Percentiles rank a stretch among this genome's conserved stretches.
These are phyloP conservation scores for Phaseolus lunatus DNA, from an alignment of 306 rosid genomes.

Conservation along the genomic window DNA sequence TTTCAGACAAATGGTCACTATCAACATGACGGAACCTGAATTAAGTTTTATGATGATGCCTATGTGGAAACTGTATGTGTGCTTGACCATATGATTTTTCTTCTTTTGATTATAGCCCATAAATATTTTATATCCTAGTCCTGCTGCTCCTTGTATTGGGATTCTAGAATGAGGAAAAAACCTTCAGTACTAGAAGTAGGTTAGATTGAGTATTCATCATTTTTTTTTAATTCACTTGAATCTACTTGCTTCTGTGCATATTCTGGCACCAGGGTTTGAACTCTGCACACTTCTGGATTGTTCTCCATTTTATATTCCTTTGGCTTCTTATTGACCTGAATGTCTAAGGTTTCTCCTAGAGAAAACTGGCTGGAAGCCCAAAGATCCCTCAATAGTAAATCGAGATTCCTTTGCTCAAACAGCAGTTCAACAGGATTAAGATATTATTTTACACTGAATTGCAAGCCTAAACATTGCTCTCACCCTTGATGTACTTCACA, in stretches of 20 bases:
- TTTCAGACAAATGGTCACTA: constrained; percentile 2
- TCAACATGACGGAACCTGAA: constrained; percentile 1
- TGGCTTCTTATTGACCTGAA: not conserved
- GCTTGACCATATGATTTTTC: not conserved
- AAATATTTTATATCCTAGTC: not conserved
- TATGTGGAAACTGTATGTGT: not conserved
- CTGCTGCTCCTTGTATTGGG: not conserved
- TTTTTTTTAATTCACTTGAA: constrained; percentile 4
- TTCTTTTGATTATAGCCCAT: not conserved
- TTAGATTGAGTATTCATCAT: not conserved
- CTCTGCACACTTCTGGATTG: not conserved
- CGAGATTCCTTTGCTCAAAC: constrained; percentile 17
- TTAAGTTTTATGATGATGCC: constrained; percentile 7
- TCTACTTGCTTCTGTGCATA: constrained; percentile 9
- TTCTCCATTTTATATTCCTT: constrained; percentile 15
- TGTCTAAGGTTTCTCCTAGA: constrained; percentile 6
- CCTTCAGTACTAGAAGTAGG: not conserved
- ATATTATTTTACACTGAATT: constrained; percentile 15
- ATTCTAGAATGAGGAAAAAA: not conserved
- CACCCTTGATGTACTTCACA: not conserved
- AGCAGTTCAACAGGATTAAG: constrained; percentile 27
- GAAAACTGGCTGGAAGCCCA: not conserved
- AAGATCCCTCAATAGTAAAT: not conserved
- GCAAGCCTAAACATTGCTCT: not conserved
- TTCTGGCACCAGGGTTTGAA: not conserved